Base-by-base conservation (phyloP, 768 basidiomycete genomes). In the Trametes cinnabarina region DNA sequence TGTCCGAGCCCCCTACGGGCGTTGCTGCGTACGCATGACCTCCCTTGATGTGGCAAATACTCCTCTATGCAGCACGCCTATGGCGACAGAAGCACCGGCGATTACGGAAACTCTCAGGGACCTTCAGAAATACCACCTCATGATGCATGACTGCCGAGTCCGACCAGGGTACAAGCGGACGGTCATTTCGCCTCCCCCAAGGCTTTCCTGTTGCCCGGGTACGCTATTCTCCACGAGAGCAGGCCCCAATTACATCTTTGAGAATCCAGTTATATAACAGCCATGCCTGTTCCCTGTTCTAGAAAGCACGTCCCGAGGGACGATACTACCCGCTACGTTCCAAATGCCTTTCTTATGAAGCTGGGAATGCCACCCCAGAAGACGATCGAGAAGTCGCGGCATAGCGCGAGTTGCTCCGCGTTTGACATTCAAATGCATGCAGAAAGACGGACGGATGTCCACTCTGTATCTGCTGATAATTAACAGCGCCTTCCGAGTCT, bases 11-110 rank as follows among this genome's bases (percentile, higher is more conserved):
- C 44, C 54, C 51, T 5, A 43, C 40, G 19, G 6, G n/a, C 41
- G 23, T 47, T 59, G 51, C 42, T 49, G 47, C 47, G 58, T 25
- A 23, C 46, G n/a, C 58, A 49, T 53, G 58, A 59, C 51, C 47
- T 34, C 47, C 46, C 10, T 6, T 8, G 32, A 19, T 30, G 51
- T 47, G 46, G 37, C 54, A 37, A 47, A 48, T 48, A 41, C 25
- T 55, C 37, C 54, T 41, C 6, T 20, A 47, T 55, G 37, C 46
- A 30, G 47, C 32, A 47, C 20, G 22, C 23, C n/a, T 19, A 35
- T 20, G 44, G 17, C 25, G 19, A 25, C 44, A 47, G 46, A 55
- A 25, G 34, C 44, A 40, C 43, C 54, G 54, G 54, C 9, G 54
- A 37, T 32, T 20, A 26, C 3, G 54, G 22, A 20, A 17, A n/a